phyloP scores from a whole-genome alignment of 2,329 filamentous ascomycete species.

The Colletotrichum liriopes region DNA sequence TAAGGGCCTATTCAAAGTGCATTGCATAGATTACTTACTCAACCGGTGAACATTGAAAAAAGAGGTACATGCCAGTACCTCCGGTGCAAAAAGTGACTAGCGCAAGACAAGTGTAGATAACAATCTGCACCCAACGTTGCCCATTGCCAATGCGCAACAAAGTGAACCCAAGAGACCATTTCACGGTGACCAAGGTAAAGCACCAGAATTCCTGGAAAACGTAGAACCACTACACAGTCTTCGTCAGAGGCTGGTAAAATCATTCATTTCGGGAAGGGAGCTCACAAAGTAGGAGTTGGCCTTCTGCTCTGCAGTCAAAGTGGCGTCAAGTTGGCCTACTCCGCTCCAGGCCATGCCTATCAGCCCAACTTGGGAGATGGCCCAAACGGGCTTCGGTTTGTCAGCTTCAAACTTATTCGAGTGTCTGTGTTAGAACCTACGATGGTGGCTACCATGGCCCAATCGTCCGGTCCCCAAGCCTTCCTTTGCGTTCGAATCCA shows the following conservation, averaged over 20 bases:
- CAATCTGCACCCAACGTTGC: slow-evolving; percentile 35
- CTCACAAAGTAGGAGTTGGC: slow-evolving; percentile 33
- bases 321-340: slow-evolving; percentile 31
- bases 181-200: slow-evolving; percentile 33
- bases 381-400: slow-evolving; percentile 29
- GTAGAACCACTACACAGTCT: slow-evolving; percentile 28
- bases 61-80: slow-evolving; percentile 42
- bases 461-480: slow-evolving; percentile 40
- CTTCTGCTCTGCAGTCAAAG: slow-evolving; percentile 20
- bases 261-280: not conserved
- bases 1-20: not conserved
- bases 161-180: slow-evolving; percentile 39
- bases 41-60: slow-evolving; percentile 36
- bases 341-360: slow-evolving; percentile 41
- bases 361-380: slow-evolving; percentile 23
- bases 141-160: slow-evolving; percentile 35
- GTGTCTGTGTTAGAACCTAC: slow-evolving; percentile 6
- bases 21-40: slow-evolving; percentile 8
- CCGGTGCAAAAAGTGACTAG: slow-evolving; percentile 36
- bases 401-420: not conserved
- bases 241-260: not conserved
- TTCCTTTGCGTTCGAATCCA: slow-evolving; percentile 38
- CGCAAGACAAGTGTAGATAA: slow-evolving; percentile 34
- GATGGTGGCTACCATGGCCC: slow-evolving; percentile 38
- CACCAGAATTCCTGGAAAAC: slow-evolving; percentile 41